Base-by-base conservation (phyloP, 2,329 filamentous ascomycete genomes). In the Fusarium papillatum region DNA sequence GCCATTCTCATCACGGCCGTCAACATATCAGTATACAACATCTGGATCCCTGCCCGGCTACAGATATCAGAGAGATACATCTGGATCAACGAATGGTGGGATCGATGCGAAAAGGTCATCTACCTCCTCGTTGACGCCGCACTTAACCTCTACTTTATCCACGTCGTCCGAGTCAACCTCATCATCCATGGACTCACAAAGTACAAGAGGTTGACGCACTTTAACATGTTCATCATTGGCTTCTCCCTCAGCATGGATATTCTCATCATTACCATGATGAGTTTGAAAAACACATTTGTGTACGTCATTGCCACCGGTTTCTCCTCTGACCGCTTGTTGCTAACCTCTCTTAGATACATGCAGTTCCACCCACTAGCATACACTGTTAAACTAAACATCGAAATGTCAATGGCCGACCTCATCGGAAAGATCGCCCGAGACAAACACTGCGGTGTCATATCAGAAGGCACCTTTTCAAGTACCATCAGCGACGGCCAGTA, bases 351-450 rank as follows among this genome's bases (percentile, higher is more conserved):
- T 11, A 79, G 79, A 38, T 81, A 88, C 72, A 85, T 88, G 71
- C 87, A 88, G 75, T 88, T 90, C 76, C 87, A 89, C 67, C 88
- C 88, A 0, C 81, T 89, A 6, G 87, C 87, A 16, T 90, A 89
- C 74, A 84, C 87, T n/a, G 87, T 89, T 59, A 90, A 90, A 68
- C 83, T 90, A 43, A 87, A 89, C 74, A 89, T 90, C 72, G 88
- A 90, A 76, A 86, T 90, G 84, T 85, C 85, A 16, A 89, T 90
- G 87, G 87, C 88, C 62, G 85, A 86, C 41, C 84, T 90, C 29
- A 89, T 90, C 72, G 85, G 80, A 43, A 85, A 84, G 64, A 81
- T 87, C 24, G 81, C 81, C 2, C 70, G 78, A 13, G 64, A 78
- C 38, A 75, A 72, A 16, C 64, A 70, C 10, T 74, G 72, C 24